These are phyloP conservation scores for Candida neerlandica DNA, from an alignment of 1,139 yeast species.

Conservation along the genomic window DNA sequence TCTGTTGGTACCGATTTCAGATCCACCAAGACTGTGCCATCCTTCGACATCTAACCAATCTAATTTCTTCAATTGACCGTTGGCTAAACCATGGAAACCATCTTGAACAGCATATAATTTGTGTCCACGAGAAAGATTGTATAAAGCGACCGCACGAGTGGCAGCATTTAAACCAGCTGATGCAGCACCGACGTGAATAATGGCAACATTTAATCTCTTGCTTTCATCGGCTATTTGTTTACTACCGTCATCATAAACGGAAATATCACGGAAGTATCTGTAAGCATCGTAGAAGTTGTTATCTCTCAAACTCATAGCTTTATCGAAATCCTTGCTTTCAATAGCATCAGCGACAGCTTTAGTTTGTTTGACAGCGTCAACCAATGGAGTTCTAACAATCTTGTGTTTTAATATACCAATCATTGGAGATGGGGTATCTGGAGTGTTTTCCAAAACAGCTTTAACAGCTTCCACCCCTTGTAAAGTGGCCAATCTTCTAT, in stretches of 20 bases:
- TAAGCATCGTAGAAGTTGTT: conserved; percentile 83
- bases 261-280: conserved; percentile 67
- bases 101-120: conserved; percentile 83
- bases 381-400: conserved; percentile 77
- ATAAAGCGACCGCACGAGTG: conserved; percentile 86
- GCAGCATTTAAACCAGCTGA: conserved; percentile 97
- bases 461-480: conserved; percentile 98
- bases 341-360: conserved; percentile 88
- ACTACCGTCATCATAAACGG: conserved; percentile 69
- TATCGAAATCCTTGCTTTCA: conserved; percentile 72
- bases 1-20: conserved; percentile 94
- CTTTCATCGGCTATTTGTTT: conserved; percentile 45
- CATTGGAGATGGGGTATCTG: conserved; percentile 93
- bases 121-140: conserved; percentile 91
- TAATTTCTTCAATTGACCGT: conserved; percentile 74
- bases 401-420: conserved; percentile 88
- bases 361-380: conserved; percentile 87
- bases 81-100: conserved; percentile 88
- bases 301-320: conserved; percentile 86
- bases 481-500: conserved; percentile 84
- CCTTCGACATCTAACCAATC: conserved; percentile 86
- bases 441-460: conserved; percentile 86
- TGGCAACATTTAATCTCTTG: conserved; percentile 68
- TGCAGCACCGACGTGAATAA: conserved; percentile 94
- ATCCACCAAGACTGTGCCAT: conserved; percentile 92